Evolutionary conservation across 2,329 filamentous ascomycete genomes (phyloP).

Genomic region (Talaromyces sp.): DNA sequence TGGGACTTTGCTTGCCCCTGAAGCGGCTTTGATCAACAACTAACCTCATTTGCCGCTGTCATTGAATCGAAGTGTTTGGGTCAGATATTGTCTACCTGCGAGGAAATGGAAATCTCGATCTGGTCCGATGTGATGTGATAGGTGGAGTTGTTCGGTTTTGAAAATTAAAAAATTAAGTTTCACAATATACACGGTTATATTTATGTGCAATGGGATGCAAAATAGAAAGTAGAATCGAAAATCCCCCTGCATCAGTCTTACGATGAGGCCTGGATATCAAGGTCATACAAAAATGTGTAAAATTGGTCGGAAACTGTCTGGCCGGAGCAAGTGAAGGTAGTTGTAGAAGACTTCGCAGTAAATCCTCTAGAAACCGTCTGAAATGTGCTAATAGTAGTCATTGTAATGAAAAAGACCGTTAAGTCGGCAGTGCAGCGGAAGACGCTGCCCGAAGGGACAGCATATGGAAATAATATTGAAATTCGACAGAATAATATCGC

Average conservation of each 20-base stretch:
- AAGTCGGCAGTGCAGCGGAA: not conserved
- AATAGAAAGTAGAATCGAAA: not conserved
- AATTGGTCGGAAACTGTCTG: not conserved
- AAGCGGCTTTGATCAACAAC: too few relatives aligned
- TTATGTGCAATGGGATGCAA: not conserved
- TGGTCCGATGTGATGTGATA: too few relatives aligned
- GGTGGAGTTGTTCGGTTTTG: not conserved
- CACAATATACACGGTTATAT: not conserved
- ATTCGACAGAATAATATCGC: conserved; percentile 1
- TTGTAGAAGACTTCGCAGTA: not conserved
- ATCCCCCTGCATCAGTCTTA: not conserved
- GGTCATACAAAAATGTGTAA: not conserved
- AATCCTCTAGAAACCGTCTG: not conserved
- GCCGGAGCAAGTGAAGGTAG: not conserved
- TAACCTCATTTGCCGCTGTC: too few relatives aligned
- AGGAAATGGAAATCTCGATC: too few relatives aligned
- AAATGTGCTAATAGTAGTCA: not conserved
- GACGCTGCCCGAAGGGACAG: not conserved
- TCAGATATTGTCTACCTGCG: too few relatives aligned
- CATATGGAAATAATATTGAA: not conserved
- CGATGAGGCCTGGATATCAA: not conserved
- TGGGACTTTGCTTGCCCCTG: too few relatives aligned
- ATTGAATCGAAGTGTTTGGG: too few relatives aligned
- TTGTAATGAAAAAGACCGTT: not conserved
- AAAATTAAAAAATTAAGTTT: not conserved